Conservation (phyloP, 345 rosid species). For the Eucalyptus melliodora region DNA sequence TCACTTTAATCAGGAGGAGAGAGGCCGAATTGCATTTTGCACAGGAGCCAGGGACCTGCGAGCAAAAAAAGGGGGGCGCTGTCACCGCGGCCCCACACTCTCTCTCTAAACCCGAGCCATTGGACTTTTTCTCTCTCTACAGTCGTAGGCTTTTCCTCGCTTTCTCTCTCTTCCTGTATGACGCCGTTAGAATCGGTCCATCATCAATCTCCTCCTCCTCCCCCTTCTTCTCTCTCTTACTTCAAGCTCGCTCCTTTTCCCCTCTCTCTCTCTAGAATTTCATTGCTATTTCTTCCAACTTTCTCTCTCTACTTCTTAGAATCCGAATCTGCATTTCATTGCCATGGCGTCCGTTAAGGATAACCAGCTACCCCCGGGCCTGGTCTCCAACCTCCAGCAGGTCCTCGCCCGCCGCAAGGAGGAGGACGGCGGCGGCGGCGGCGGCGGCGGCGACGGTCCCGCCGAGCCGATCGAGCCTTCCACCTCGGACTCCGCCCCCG, state of each 20-base stretch:
- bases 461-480: slow-evolving; percentile 21
- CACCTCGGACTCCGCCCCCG: slow-evolving; percentile 6
- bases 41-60: neutral
- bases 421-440: slow-evolving; percentile 11
- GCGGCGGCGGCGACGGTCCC: slow-evolving; percentile 8
- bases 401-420: slow-evolving; percentile 49
- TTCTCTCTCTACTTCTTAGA: neutral
- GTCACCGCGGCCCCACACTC: neutral
- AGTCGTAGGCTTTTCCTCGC: neutral
- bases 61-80: neutral
- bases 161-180: neutral
- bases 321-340: neutral
- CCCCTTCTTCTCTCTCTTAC: neutral
- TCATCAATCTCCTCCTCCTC: neutral
- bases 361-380: slow-evolving; percentile 61
- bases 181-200: slow-evolving; percentile 9
- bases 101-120: neutral
- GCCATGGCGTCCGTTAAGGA: slow-evolving; percentile 34
- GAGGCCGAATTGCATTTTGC: neutral
- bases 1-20: neutral
- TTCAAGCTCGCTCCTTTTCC: too few species aligned
- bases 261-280: neutral
- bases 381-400: slow-evolving; percentile 78
- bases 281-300: neutral
- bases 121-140: neutral